Percentiles rank a stretch among this genome's conserved stretches.
These are phyloP conservation scores for Streptanthus diversifolius DNA, from an alignment of 345 rosid genomes.

Conservation along the genomic window DNA sequence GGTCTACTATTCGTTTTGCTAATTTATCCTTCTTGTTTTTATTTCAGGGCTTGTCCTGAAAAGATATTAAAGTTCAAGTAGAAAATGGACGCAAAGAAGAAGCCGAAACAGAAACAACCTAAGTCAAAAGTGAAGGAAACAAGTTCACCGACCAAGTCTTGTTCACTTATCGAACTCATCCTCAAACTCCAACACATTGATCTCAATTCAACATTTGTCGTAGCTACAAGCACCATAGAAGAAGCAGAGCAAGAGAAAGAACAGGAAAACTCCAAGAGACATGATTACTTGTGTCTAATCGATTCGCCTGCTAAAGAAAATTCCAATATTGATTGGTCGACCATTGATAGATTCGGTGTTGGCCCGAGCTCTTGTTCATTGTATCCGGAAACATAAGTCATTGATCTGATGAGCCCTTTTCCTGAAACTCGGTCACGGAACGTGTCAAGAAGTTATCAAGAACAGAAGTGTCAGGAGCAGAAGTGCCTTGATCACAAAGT, in stretches of 20 bases:
- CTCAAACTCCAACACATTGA: conserved; percentile 50
- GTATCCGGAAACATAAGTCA: conserved; percentile 41
- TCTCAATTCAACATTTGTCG: conserved; percentile 42
- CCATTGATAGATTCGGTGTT: background rate
- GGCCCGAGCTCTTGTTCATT: background rate
- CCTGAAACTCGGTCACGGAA: conserved; percentile 26
- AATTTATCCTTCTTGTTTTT: background rate
- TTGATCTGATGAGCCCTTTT: conserved; percentile 77
- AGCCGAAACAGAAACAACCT: conserved; percentile 36
- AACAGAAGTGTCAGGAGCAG: conserved; percentile 18
- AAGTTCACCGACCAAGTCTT: conserved; percentile 25
- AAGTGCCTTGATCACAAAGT: conserved; percentile 25
- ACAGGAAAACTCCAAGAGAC: conserved; percentile 12
- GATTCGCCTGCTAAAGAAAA: conserved; percentile 25
- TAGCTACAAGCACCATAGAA: conserved; percentile 24
- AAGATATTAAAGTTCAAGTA: conserved; percentile 66
- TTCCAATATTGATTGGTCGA: background rate
- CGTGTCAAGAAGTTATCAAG: conserved; percentile 28
- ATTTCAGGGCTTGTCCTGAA: conserved; percentile 79
- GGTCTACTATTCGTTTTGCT: background rate
- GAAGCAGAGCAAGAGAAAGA: conserved; percentile 27
- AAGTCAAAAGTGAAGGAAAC: conserved; percentile 38
- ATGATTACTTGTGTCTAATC: conserved; percentile 14
- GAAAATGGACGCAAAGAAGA: conserved; percentile 50
- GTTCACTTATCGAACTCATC: conserved; percentile 45